Evolutionary conservation across 331 rosid species (phyloP), one percentile per base, ranked within the genome.

Genomic region (Pyrus hybrid): DNA sequence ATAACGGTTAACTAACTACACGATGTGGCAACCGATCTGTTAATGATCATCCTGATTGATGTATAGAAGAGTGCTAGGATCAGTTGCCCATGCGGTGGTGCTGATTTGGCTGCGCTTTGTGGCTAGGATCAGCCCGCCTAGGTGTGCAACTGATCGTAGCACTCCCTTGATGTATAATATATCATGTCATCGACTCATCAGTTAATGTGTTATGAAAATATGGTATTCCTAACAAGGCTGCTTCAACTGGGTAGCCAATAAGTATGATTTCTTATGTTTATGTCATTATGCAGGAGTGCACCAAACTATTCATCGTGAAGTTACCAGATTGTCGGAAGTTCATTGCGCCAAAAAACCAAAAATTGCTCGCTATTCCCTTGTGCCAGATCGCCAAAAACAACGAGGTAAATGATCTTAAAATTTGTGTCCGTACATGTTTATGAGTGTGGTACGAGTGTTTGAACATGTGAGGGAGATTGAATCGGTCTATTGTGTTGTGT

Each of bases 311-410:
- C 78, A 87, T 91, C 70, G 93, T 94, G 68, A 92, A 78, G 91
- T 81, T 94, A 67, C 99, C 99, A 0, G 86, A 53, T 32, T 83
- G 88, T 83, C 83, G 85, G 49, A 87, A 80, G 78, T 94, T 94
- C 87, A 79, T 84, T 0, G 96, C 90, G 57, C 99, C 99, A 0
- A 90, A 87, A 76, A 85, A 90, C 79, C 80, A 86, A 65, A 91
- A 85, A 78, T 77, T 94, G 89, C 90, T 94, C 1, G 97, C 97
- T 6, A 93, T 92, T 32, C 99, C 99, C 0, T 62, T 91, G 81
- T 89, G 97, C 78, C 97, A 91, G 87, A 53, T 94, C 79, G 89
- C 82, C 68, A 90, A 90, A 71, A 94, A 88, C 63, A 83, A 79
- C n/a, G 84, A 85, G 96, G 98, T 94, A 82, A 49, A 53, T 35